Base-by-base conservation (phyloP, 129 eudicot genomes). In the Escallonia rubra region DNA sequence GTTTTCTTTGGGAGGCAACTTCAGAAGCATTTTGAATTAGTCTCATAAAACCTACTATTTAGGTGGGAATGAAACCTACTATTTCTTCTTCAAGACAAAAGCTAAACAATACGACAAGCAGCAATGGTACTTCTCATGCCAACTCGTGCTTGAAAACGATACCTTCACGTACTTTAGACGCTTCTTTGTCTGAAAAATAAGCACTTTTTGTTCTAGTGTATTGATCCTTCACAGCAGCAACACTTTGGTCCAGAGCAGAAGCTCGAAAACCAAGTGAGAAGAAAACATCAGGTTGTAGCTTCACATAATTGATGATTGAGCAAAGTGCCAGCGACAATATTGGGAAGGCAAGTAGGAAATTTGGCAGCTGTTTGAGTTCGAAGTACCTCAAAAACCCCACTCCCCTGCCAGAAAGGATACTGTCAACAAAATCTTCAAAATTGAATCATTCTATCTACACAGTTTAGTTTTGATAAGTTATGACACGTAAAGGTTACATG, bases 381-480 rank as follows among this genome's bases (percentile, higher is more conserved):
- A 93, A 93, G 77, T 93, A 93, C 71, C 76, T 77, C 61, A 93
- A 76, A 71, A 93, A 89, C 40, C 98, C 98, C 8, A 93, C 96
- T 43, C 88, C 90, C 98, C 98, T 93, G 83, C 62, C 57, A 78
- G 15, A 57, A 72, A 77, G 49, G 53, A 68, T 16, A 63, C 10
- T 41, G 23, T 34, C 15, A 40, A 65, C 41, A 61, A 23, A 56
- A 9, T 11, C 57, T 54, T 64, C 45, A n/a, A 9, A 52, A 52
- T 52, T 12, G 9, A 8, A 7, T 7, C 14, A 3, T 7, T 0
- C 1, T 0, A 12, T 7, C 12, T 4, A 12, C 57, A 52, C 12
- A 4, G 12, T 43, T 45, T 2, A 45, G 14, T 23, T 23, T 23
- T 23, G 1, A 23, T 23, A 23, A 23, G 34, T 23, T 23, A 23